These are phyloP conservation scores for Gossypium stocksii DNA, from an alignment of 345 rosid genomes.

Conservation along the genomic window DNA sequence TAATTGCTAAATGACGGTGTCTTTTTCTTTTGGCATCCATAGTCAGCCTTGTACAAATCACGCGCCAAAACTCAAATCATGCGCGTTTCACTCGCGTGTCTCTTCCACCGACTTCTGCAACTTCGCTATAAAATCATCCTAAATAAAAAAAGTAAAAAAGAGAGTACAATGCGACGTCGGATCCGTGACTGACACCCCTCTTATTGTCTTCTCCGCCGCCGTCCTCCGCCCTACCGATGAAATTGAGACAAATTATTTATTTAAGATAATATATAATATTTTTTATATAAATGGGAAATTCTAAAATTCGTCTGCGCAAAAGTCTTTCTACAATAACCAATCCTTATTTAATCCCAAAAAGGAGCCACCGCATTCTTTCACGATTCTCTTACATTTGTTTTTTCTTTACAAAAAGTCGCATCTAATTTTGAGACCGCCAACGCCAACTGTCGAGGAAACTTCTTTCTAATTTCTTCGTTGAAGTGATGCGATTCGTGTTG, in stretches of 20 bases:
- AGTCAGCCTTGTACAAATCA: not conserved
- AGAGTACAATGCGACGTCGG: not conserved
- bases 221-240: not conserved
- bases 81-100: not conserved
- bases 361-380: conserved; percentile 11
- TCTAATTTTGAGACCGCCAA: conserved; percentile 17
- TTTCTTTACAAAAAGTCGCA: conserved; percentile 26
- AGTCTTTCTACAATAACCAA: conserved; percentile 1
- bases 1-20: not conserved
- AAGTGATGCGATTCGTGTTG: conserved; percentile 9
- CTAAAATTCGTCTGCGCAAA: not conserved
- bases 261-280: no score
- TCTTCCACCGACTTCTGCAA: conserved; percentile 1
- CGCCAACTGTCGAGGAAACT: conserved; percentile 27
- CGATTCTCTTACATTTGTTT: conserved; percentile 7
- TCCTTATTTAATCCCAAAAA: not conserved
- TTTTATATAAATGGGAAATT: not conserved
- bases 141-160: no score
- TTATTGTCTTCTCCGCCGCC: not conserved
- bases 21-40: not conserved
- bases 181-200: not conserved
- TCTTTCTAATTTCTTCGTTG: not conserved
- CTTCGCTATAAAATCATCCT: not conserved
- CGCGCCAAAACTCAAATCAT: not conserved
- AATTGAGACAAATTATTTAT: not conserved